phyloP scores from a whole-genome alignment of 2,329 filamentous ascomycete genomes.

The Colletotrichum sp. region DNA sequence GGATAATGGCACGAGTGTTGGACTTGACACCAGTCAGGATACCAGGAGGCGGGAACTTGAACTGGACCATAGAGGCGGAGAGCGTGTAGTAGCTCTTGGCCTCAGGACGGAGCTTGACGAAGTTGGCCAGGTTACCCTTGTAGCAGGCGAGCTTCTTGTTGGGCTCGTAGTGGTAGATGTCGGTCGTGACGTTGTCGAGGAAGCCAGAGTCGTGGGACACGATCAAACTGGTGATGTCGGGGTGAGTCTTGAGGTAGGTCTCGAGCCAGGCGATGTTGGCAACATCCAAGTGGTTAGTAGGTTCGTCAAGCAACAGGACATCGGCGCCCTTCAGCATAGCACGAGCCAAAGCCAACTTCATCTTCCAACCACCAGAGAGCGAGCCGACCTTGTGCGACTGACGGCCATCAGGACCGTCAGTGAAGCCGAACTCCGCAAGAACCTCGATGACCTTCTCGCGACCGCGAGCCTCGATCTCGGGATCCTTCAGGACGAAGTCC shows the following conservation, averaged over 20 bases:
- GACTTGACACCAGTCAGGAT: conserved; percentile 97
- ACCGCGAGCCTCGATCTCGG: conserved; percentile 80
- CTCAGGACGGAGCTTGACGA: conserved; percentile 90
- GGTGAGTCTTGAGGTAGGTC: conserved; percentile 93
- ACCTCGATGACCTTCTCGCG: conserved; percentile 82
- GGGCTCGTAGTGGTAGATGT: conserved; percentile 98
- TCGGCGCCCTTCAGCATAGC: conserved; percentile 98
- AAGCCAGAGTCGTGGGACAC: conserved; percentile 99
- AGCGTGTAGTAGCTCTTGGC: conserved; percentile 98
- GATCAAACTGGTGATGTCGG: conserved; percentile 95
- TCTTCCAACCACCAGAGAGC: conserved; percentile 98
- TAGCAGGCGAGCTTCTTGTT: conserved; percentile 92
- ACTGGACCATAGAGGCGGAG: conserved; percentile 85
- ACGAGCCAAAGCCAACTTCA: conserved; percentile 95
- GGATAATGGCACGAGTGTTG: conserved; percentile 88
- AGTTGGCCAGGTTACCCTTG: conserved; percentile 81
- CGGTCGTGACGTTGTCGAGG: conserved; percentile 95
- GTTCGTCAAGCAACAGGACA: conserved; percentile 94
- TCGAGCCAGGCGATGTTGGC: conserved; percentile 96
- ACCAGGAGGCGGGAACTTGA: conserved; percentile 97
- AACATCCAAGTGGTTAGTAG: conserved; percentile 98
- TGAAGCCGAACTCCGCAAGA: conserved; percentile 92
- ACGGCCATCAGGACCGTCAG: conserved; percentile 83
- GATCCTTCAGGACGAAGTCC: conserved; percentile 90
- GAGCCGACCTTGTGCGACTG: conserved; percentile 92